These are phyloP conservation scores for Chlamydomonas reinhardtii DNA, from an alignment of 163 green algal genomes.

Conservation along the genomic window DNA sequence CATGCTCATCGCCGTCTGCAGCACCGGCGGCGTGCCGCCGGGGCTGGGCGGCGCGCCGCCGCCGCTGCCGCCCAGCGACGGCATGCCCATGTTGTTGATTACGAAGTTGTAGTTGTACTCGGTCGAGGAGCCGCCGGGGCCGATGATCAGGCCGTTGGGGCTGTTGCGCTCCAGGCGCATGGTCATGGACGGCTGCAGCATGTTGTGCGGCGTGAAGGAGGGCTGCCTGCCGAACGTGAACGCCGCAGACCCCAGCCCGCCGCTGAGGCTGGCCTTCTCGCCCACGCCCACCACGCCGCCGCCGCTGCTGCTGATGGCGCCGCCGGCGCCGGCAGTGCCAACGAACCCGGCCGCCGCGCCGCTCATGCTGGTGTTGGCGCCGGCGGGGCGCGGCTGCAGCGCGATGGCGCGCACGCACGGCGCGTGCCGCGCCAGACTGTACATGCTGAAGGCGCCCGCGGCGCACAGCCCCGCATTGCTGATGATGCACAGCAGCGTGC, in stretches of 20 bases:
- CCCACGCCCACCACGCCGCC: not conserved
- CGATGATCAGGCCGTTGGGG: conserved; percentile 19
- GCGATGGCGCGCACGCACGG: conserved; percentile 35
- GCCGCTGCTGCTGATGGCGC: not conserved
- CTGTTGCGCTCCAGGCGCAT: conserved; percentile 41
- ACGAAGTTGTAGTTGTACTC: conserved; percentile 23
- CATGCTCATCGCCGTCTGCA: conserved; percentile 11
- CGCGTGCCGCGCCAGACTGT: conserved; percentile 28
- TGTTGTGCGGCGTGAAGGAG: conserved; percentile 29
- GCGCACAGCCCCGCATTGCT: conserved; percentile 27
- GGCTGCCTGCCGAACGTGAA: conserved; percentile 13
- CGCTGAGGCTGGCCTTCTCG: no score
- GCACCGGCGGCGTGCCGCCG: conserved; percentile 18
- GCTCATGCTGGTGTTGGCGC: not conserved
- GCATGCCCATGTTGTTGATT: not conserved
- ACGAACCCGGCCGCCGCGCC: not conserved
- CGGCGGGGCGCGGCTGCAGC: conserved; percentile 1
- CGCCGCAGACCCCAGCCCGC: no score
- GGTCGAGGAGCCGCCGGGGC: not conserved
- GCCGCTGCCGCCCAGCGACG: not conserved
- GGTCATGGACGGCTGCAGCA: conserved; percentile 49
- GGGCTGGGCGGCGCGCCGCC: not conserved
- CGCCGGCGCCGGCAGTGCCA: not conserved
- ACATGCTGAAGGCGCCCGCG: conserved; percentile 39
- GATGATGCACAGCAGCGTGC: conserved; percentile 36